Conservation (phyloP, 768 basidiomycete species). For the Hydnomerulius pinastri region DNA sequence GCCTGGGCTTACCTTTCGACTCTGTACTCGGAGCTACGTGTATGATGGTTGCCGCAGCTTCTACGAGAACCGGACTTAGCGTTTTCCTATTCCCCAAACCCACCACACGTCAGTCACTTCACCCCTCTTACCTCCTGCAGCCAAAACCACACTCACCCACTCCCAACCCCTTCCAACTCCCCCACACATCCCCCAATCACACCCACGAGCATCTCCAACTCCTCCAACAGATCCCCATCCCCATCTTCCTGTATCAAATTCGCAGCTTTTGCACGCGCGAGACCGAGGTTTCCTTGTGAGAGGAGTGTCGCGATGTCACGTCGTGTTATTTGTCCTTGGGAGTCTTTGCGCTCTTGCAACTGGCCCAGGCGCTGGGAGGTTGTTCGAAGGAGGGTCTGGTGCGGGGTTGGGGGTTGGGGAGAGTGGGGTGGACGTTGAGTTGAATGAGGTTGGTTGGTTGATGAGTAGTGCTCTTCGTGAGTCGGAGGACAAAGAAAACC, state of each 20-base stretch:
- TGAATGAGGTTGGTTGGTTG: too few relatives aligned
- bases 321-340: slow-evolving; percentile 60
- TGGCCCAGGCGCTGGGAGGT: slow-evolving; percentile 69
- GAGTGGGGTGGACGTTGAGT: background rate
- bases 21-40: slow-evolving; percentile 57
- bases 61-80: slow-evolving; percentile 56
- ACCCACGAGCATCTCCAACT: slow-evolving; percentile 68
- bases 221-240: slow-evolving; percentile 61
- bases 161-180: slow-evolving; percentile 50
- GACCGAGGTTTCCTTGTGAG: slow-evolving; percentile 56
- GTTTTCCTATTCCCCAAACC: slow-evolving; percentile 30
- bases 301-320: slow-evolving; percentile 70
- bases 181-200: slow-evolving; percentile 56
- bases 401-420: slow-evolving; percentile 1
- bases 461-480: background rate
- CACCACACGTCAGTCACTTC: slow-evolving; percentile 4
- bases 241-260: slow-evolving; percentile 64
- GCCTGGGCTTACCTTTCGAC: slow-evolving; percentile 51
- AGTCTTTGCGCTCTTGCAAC: slow-evolving; percentile 68
- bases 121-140: background rate
- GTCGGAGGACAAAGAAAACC: slow-evolving; percentile 4
- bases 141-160: slow-evolving; percentile 29
- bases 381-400: slow-evolving; percentile 61
- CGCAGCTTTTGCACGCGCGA: slow-evolving; percentile 75
- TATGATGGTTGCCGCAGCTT: slow-evolving; percentile 71